Evolutionary conservation across 306 rosid genomes (phyloP).

Genomic region (Glycine soja): DNA sequence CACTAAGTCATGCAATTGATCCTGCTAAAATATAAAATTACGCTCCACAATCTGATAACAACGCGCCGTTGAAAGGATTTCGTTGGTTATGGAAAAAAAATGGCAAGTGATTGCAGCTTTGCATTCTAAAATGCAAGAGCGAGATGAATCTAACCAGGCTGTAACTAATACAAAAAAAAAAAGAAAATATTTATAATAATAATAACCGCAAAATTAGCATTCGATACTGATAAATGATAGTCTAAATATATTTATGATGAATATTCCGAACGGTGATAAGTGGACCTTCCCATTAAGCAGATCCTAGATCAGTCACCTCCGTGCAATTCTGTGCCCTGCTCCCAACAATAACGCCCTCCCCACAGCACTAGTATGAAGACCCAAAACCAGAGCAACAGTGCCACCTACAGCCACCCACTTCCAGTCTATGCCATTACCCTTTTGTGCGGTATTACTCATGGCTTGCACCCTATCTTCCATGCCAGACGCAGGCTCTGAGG

Average conservation of each 20-base stretch:
- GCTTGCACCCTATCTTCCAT: conserved; percentile 56
- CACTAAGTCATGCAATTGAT: too few relatives aligned
- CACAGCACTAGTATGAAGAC: conserved; percentile 81
- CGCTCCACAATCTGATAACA: not conserved
- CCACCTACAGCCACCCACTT: conserved; percentile 96
- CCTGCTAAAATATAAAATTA: not conserved
- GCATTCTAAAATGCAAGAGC: conserved; percentile 34
- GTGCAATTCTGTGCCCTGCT: conserved; percentile 87
- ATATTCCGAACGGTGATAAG: conserved; percentile 42
- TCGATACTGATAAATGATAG: conserved; percentile 23
- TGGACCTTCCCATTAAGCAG: conserved; percentile 25
- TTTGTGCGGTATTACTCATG: conserved; percentile 40
- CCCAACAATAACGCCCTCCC: conserved; percentile 85
- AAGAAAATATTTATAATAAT: not conserved
- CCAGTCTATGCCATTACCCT: conserved; percentile 78
- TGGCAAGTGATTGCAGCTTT: conserved; percentile 17
- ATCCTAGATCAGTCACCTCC: conserved; percentile 57
- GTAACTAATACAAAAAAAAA: not conserved
- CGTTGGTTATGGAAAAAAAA: not conserved
- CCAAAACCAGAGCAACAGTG: conserved; percentile 88
- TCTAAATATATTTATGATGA: conserved; percentile 40
- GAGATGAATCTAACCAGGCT: conserved; percentile 14
- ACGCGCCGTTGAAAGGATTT: not conserved
- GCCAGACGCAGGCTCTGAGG: conserved; percentile 48
- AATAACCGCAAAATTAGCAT: conserved; percentile 39